Evolutionary conservation across 1,139 yeast species (phyloP).

Genomic region (Debaryomyces coudertii): DNA sequence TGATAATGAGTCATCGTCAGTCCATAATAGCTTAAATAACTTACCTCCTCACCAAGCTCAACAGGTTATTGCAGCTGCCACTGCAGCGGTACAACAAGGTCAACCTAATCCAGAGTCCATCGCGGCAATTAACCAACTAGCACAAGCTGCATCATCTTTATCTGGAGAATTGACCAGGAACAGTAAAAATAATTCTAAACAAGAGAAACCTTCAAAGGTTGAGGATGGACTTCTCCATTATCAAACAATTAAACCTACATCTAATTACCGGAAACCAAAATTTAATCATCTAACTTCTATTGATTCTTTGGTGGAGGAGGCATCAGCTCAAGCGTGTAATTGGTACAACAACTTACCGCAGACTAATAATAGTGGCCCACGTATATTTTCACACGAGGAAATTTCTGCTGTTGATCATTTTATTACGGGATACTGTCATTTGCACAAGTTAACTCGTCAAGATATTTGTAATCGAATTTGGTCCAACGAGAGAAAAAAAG

Average conservation of each 20-base stretch:
- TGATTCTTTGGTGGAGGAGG: conserved; percentile 41
- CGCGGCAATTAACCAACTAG: conserved; percentile 35
- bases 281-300: conserved; percentile 34
- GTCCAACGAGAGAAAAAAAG: conserved; percentile 83
- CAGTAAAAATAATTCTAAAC: conserved; percentile 10
- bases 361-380: conserved; percentile 37
- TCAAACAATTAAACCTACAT: conserved; percentile 6
- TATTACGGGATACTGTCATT: conserved; percentile 65
- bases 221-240: conserved; percentile 9
- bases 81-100: conserved; percentile 26
- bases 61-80: conserved; percentile 30
- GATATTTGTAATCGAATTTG: conserved; percentile 84
- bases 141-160: conserved; percentile 34
- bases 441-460: conserved; percentile 61
- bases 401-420: conserved; percentile 71
- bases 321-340: conserved; percentile 35
- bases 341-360: conserved; percentile 43
- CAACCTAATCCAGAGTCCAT: conserved; percentile 19
- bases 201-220: conserved; percentile 9
- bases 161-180: conserved; percentile 15
- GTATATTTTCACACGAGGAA: conserved; percentile 64
- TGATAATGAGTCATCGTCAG: conserved; percentile 17
- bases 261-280: conserved; percentile 21
- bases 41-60: conserved; percentile 33
- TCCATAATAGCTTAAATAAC: conserved; percentile 16